These are phyloP conservation scores for Metschnikowia hibisci DNA, from an alignment of 805 yeast genomes.

Conservation along the genomic window DNA sequence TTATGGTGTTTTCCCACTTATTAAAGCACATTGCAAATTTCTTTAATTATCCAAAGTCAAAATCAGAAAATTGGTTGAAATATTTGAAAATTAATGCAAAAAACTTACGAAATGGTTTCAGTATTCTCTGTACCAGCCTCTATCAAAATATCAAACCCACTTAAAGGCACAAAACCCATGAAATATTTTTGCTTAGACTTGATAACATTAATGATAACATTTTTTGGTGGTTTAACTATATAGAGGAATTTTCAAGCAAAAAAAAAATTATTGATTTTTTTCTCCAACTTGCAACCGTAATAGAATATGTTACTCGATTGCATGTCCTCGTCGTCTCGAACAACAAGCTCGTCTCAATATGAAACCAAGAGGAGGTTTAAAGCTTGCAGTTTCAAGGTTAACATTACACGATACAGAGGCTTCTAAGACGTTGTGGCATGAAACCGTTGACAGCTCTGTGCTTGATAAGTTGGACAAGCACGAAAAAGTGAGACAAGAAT, in stretches of 20 bases:
- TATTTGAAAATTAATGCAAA: background rate
- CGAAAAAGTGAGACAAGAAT: slow-evolving; percentile 91
- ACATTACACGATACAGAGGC: slow-evolving; percentile 68
- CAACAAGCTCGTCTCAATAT: slow-evolving; percentile 90
- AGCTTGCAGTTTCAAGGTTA: slow-evolving; percentile 65
- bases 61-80: background rate
- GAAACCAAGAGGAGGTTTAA: slow-evolving; percentile 82
- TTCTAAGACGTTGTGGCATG: slow-evolving; percentile 87
- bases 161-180: slow-evolving; percentile 8
- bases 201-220: slow-evolving; percentile 22
- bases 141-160: background rate
- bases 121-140: background rate
- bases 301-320: slow-evolving; percentile 84
- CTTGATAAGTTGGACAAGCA: slow-evolving; percentile 74
- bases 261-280: too few species aligned
- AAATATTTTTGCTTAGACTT: slow-evolving; percentile 13
- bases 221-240: too few species aligned
- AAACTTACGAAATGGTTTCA: background rate
- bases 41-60: slow-evolving; percentile 1
- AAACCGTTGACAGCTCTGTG: slow-evolving; percentile 77
- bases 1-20: slow-evolving; percentile 14
- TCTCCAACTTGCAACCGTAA: slow-evolving; percentile 95
- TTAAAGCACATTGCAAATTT: slow-evolving; percentile 16
- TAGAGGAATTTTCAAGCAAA: too few species aligned
- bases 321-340: slow-evolving; percentile 92